Percentiles rank a stretch among this genome's conserved stretches.
phyloP scores from a whole-genome alignment of 345 rosid species.

The Hypericum androsaemum region DNA sequence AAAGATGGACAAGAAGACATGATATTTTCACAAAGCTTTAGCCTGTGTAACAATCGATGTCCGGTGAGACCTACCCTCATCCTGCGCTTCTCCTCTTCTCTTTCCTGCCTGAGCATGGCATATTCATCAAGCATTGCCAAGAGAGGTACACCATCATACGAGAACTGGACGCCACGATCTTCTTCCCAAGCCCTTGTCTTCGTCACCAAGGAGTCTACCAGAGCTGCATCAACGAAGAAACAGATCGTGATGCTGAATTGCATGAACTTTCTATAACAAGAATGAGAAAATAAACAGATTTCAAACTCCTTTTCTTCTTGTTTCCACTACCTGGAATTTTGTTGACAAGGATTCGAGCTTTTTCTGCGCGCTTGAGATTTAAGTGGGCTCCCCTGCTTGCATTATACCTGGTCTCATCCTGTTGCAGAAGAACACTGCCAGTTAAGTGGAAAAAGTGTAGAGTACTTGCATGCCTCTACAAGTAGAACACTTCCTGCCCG shows the following conservation, averaged over 20 bases:
- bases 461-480: too few relatives aligned
- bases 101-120: slow-evolving; percentile 81
- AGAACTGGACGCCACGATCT: slow-evolving; percentile 45
- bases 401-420: slow-evolving; percentile 96
- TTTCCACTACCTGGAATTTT: slow-evolving; percentile 73
- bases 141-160: slow-evolving; percentile 86
- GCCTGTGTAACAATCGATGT: too few relatives aligned
- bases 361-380: slow-evolving; percentile 98
- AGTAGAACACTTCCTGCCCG: too few relatives aligned
- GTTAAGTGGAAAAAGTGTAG: neutral
- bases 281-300: neutral
- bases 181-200: slow-evolving; percentile 91
- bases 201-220: slow-evolving; percentile 78
- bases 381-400: slow-evolving; percentile 98
- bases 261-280: neutral
- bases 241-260: neutral
- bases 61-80: slow-evolving; percentile 42
- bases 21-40: too few relatives aligned
- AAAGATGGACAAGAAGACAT: too few relatives aligned
- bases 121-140: slow-evolving; percentile 96
- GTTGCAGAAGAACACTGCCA: slow-evolving; percentile 20
- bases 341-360: slow-evolving; percentile 82
- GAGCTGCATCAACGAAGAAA: slow-evolving; percentile 29
- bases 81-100: slow-evolving; percentile 88
- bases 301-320: neutral